Conservation (phyloP, 2,329 filamentous ascomycete genomes). For the Knoxdaviesia proteae region DNA sequence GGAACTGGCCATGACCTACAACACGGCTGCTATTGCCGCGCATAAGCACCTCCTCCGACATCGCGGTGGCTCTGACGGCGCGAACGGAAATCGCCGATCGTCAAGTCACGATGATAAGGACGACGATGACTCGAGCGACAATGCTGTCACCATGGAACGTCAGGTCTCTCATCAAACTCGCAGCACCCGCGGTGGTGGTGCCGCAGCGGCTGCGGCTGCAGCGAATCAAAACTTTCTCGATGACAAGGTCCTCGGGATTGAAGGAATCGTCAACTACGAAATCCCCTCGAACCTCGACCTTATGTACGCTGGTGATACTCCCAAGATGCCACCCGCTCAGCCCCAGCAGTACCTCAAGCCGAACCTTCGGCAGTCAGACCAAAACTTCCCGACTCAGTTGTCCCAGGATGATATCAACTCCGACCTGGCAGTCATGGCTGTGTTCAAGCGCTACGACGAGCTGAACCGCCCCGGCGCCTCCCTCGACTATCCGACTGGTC, state of each 20-base stretch:
- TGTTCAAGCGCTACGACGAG: conserved; percentile 33
- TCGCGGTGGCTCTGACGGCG: conserved; percentile 15
- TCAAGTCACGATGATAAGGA: conserved; percentile 17
- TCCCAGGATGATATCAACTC: conserved; percentile 29
- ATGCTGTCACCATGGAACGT: conserved; percentile 38
- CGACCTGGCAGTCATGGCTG: conserved; percentile 36
- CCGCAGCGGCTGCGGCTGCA: conserved; percentile 5
- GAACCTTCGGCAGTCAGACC: conserved; percentile 30
- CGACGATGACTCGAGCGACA: conserved; percentile 30
- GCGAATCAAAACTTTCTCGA: conserved; percentile 33
- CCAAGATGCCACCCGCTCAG: conserved; percentile 35
- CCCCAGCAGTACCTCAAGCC: conserved; percentile 38
- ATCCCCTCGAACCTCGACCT: conserved; percentile 36
- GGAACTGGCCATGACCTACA: conserved; percentile 45
- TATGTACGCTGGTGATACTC: conserved; percentile 29
- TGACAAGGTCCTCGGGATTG: conserved; percentile 36
- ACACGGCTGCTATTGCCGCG: conserved; percentile 37
- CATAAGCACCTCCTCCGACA: conserved; percentile 41
- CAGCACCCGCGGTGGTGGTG: conserved; percentile 28
- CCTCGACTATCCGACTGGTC: conserved; percentile 30
- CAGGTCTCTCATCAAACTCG: conserved; percentile 43
- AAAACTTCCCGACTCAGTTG: conserved; percentile 31
- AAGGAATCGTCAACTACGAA: conserved; percentile 38
- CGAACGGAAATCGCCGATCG: conserved; percentile 8
- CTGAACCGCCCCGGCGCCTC: conserved; percentile 32